Evolutionary conservation across 768 basidiomycete species (phyloP), one percentile per base, ranked within the genome.

Genomic region (Krasilnikovozyma curviuscula): DNA sequence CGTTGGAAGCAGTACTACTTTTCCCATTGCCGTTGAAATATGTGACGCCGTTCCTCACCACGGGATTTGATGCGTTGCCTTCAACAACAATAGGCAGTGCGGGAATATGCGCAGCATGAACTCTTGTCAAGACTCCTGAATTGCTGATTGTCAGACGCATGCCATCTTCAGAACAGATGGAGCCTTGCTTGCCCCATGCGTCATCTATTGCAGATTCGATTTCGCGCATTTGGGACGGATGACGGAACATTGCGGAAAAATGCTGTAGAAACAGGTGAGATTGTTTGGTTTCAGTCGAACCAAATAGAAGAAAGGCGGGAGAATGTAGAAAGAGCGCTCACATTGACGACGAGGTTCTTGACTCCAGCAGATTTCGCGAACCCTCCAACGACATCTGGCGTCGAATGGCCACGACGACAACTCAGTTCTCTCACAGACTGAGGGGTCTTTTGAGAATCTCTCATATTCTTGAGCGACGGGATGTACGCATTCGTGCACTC

Each of bases 401-500:
- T 76, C 13, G 82, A 84, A 59, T 88, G 85, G 0, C 84, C 83
- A 40, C 76, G 70, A 24, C 68, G 66, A n/a, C 75, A 64, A 0
- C 75, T 71, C 50, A 72, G 78, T 49, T 64, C 63, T 57, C 81
- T 73, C 7, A 85, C 73, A 13, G 57, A 69, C 61, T 53, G 62
- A 52, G 30, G 76, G 66, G 46, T 63, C 7, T 55, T 56, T 9
- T 45, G 60, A 70, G 27, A 72, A 65, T 29, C 77, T 78, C 23
- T 16, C 5, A 4, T 18, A 44, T 5, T 44, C 18, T 8, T 25
- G 3, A 25, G 5, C 13, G 29, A 34, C 0, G 79, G 76, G 31
- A 88, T 73, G 54, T 70, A 71, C 0, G 78, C 76, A 57, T 86
- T 83, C 2, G 81, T 84, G 1, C 78, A 75, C 64, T 88, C 84